Evolutionary conservation across 108 stramenopile species (phyloP).

Genomic region (Cyclotella baltica): DNA sequence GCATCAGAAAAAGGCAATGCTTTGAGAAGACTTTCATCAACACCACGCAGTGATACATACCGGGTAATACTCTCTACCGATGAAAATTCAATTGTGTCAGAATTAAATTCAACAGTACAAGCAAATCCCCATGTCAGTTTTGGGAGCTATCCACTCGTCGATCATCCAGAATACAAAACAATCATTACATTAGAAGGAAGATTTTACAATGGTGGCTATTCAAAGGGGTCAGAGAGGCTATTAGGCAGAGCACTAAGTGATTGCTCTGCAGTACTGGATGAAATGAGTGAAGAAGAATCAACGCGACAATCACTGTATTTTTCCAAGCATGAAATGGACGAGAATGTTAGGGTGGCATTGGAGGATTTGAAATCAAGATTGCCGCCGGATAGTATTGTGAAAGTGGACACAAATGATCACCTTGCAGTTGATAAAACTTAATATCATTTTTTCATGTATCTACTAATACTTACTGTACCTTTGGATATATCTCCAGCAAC

Average conservation of each 20-base stretch:
- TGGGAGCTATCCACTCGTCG: constrained; percentile 86
- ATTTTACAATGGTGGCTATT: constrained; percentile 33
- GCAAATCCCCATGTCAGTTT: constrained; percentile 76
- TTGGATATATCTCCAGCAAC: too few relatives aligned
- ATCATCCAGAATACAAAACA: constrained; percentile 82
- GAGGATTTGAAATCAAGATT: constrained; percentile 75
- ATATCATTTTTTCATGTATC: not conserved
- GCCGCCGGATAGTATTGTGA: constrained; percentile 78
- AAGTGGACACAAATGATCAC: constrained; percentile 64
- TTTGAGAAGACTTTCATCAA: constrained; percentile 13
- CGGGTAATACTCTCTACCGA: constrained; percentile 73
- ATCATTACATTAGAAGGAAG: constrained; percentile 85
- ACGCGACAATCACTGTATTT: constrained; percentile 22
- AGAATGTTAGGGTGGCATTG: constrained; percentile 70
- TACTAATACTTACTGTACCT: not conserved
- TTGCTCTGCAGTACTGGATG: not conserved
- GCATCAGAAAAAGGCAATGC: not conserved
- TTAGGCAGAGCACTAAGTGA: constrained; percentile 31
- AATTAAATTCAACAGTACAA: constrained; percentile 72
- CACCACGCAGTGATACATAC: constrained; percentile 61
- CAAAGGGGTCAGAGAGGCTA: constrained; percentile 44
- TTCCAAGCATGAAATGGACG: constrained; percentile 66
- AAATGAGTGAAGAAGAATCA: constrained; percentile 6
- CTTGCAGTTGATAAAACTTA: constrained; percentile 5
- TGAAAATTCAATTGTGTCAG: constrained; percentile 73